These are phyloP conservation scores for Lepidium aucheri DNA, from an alignment of 345 rosid species.

Conservation along the genomic window DNA sequence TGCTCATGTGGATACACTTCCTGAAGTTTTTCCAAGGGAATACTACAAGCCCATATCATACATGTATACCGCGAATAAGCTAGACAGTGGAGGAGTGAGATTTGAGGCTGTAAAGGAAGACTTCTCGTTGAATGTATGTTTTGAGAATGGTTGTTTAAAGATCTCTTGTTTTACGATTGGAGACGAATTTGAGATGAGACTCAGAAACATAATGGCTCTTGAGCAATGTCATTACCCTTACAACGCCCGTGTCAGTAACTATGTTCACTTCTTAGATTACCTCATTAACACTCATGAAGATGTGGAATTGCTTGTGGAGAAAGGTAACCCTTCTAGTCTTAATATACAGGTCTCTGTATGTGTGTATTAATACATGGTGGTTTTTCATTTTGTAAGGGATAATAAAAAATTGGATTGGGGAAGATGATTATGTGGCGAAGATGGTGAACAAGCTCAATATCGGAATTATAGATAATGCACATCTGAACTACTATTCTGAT, in stretches of 20 bases:
- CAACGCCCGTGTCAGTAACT: background rate
- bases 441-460: too few species aligned
- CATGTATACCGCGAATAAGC: background rate
- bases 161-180: background rate
- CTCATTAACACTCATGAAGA: background rate
- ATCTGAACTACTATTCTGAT: too few species aligned
- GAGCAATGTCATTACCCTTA: background rate
- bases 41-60: fast-evolving
- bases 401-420: too few species aligned
- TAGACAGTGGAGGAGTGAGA: background rate
- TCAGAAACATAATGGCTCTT: background rate
- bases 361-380: too few species aligned
- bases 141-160: background rate
- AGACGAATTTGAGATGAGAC: background rate
- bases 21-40: background rate
- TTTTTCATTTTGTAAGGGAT: too few species aligned
- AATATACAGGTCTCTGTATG: background rate
- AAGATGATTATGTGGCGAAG: too few species aligned
- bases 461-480: too few species aligned
- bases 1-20: background rate
- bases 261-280: background rate
- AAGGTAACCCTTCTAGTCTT: background rate
- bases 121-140: background rate
- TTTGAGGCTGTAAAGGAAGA: background rate
- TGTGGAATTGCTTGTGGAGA: background rate